Evolutionary conservation across 371 early-diverging fungal genomes (phyloP), one percentile per base, ranked within the genome.

Genomic region (Furculomyces boomerangus): DNA sequence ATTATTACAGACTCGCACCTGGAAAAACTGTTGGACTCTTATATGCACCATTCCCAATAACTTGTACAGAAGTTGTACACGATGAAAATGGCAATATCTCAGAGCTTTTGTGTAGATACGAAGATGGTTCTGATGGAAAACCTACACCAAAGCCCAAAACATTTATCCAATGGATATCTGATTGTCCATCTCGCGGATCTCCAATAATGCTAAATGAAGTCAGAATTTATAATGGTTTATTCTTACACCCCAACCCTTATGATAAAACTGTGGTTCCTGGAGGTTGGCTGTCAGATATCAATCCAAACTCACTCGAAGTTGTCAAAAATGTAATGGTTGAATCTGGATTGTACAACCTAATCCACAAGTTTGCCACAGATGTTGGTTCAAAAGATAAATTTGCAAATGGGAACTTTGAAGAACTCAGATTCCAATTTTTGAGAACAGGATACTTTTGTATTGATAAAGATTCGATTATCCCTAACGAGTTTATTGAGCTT

Each of bases 91-190:
- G 94, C 54, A 78, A 83, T 56, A 72, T 93, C 32, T 62, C 71
- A 29, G 87, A 88, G 61, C 60, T 96, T 29, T 69, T 76, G 40
- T 89, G 86, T 59, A 71, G 68, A 27, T 90, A 88, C 60, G 88
- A 90, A 57, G 78, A 82, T 60, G 75, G 73, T 22, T 64, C 68
- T 25, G 77, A 70, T 24, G 75, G 73, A 67, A 79, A 79, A 66
- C 51, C 43, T 13, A 28, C 20, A 2, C 49, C 69, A 51, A 85
- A 83, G 71, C 93, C 98, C 56, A 95, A 93, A 81, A 87, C 98
- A 0, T 95, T 83, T 70, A 96, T 98, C 70, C 99, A 99, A 66
- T 99, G 99, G 99, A 78, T 99, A 20, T 88, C 87, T 26, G 81
- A 88, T 56, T 80, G 84, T 16, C 76, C 84, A 29, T 71, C 75